Percentiles rank a stretch among this genome's conserved stretches.
Evolutionary conservation across 371 early-diverging fungal species (phyloP).

Genomic region (Rhizopus microsporus): DNA sequence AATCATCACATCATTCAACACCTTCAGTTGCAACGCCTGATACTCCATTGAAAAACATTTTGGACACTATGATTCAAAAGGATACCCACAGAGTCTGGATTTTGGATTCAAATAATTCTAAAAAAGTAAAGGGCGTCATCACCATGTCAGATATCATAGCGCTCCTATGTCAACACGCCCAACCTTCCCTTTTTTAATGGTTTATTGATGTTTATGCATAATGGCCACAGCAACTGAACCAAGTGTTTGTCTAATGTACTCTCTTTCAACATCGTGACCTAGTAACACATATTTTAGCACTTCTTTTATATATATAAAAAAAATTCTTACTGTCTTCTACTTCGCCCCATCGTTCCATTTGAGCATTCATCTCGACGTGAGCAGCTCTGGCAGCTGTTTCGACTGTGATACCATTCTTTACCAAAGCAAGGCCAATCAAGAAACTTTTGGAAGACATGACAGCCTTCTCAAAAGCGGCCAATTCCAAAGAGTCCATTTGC

Average conservation of each 20-base stretch:
- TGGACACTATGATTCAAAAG: slow-evolving; percentile 40
- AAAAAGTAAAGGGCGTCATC: slow-evolving; percentile 47
- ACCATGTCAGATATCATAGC: slow-evolving; percentile 60
- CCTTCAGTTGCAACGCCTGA: slow-evolving; percentile 35
- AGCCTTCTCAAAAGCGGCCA: slow-evolving; percentile 90
- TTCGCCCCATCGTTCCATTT: slow-evolving; percentile 91
- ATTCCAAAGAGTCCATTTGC: slow-evolving; percentile 64
- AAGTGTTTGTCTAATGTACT: slow-evolving; percentile 50
- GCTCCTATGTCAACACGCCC: slow-evolving; percentile 29
- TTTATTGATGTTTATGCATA: slow-evolving; percentile 36
- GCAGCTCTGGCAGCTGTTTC: slow-evolving; percentile 83
- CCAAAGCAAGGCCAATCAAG: slow-evolving; percentile 82
- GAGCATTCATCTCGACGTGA: slow-evolving; percentile 83
- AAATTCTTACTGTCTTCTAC: slow-evolving; percentile 77
- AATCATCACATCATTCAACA: slow-evolving; percentile 16
- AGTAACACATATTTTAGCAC: not conserved
- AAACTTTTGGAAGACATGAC: slow-evolving; percentile 89
- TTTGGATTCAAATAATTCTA: slow-evolving; percentile 28
- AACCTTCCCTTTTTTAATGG: slow-evolving; percentile 16
- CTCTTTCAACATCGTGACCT: slow-evolving; percentile 57
- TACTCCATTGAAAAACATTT: slow-evolving; percentile 30
- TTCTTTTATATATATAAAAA: not conserved
- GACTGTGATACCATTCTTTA: slow-evolving; percentile 70
- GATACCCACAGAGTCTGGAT: slow-evolving; percentile 64
- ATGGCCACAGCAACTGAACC: slow-evolving; percentile 51